These are phyloP conservation scores for Canavalia gladiata DNA, from an alignment of 306 rosid species.

Conservation along the genomic window DNA sequence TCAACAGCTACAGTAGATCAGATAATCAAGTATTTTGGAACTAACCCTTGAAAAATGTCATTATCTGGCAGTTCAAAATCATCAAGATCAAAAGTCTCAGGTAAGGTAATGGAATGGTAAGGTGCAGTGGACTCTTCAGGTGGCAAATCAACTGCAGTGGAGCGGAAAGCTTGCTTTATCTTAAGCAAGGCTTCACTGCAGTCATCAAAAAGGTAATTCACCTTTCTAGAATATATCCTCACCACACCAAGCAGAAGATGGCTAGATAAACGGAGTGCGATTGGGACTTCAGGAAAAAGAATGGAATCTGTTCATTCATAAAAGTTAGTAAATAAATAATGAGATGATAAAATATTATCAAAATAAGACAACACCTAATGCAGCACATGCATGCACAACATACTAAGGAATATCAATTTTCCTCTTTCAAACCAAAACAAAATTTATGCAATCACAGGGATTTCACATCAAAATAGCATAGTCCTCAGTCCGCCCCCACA, in stretches of 20 bases:
- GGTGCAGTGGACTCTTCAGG: slow-evolving; percentile 99
- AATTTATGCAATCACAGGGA: slow-evolving; percentile 10
- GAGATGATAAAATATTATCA: slow-evolving; percentile 37
- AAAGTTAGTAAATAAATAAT: slow-evolving; percentile 44
- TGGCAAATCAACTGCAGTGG: slow-evolving; percentile 96
- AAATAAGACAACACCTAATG: slow-evolving; percentile 27
- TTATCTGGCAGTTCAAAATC: slow-evolving; percentile 99
- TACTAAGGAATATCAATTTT: slow-evolving; percentile 29
- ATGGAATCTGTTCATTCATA: slow-evolving; percentile 86
- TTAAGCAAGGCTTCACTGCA: slow-evolving; percentile 99
- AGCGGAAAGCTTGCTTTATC: slow-evolving; percentile 99
- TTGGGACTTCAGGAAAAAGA: slow-evolving; percentile 95
- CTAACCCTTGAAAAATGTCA: slow-evolving; percentile 92
- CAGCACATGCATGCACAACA: slow-evolving; percentile 14
- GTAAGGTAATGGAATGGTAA: slow-evolving; percentile 96
- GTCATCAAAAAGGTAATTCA: slow-evolving; percentile 98
- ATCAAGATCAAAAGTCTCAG: slow-evolving; percentile 99
- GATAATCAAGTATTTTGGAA: slow-evolving; percentile 47
- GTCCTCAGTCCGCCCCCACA: slow-evolving; percentile 2
- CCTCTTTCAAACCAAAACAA: slow-evolving; percentile 2
- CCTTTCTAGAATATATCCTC: slow-evolving; percentile 99
- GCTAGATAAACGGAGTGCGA: slow-evolving; percentile 98
- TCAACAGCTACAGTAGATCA: slow-evolving; percentile 36
- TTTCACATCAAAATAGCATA: slow-evolving; percentile 4
- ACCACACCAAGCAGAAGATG: slow-evolving; percentile 99